Conservation (phyloP, 306 rosid genomes). For the Cyamopsis tetragonoloba region DNA sequence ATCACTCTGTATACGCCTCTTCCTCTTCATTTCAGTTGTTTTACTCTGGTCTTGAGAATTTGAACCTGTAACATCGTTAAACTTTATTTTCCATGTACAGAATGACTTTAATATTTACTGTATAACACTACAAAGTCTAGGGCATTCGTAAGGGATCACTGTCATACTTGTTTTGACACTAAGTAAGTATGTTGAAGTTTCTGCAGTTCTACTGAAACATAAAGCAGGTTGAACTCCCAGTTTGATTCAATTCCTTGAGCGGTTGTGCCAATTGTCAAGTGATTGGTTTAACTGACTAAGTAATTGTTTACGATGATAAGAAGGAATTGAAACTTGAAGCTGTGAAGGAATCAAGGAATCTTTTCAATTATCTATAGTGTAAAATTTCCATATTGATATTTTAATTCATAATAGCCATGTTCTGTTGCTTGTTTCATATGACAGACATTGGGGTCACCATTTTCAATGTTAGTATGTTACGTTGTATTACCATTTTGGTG, state of each 20-base stretch:
- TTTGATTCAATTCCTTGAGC: background rate
- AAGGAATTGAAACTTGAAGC: background rate
- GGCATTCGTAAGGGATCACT: background rate
- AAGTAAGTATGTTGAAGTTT: slow-evolving; percentile 4
- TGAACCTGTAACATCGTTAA: background rate
- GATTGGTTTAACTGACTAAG: background rate
- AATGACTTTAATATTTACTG: background rate
- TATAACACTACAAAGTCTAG: background rate
- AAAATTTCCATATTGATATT: background rate
- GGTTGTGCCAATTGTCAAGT: background rate
- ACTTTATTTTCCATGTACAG: background rate
- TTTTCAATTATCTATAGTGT: background rate
- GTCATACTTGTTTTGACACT: background rate
- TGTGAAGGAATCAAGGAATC: background rate
- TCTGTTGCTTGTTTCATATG: slow-evolving; percentile 2
- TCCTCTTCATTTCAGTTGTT: background rate
- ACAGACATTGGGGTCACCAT: background rate
- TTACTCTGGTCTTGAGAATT: background rate
- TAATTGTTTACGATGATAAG: background rate
- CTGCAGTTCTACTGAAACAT: background rate
- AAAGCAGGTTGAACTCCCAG: slow-evolving; percentile 1
- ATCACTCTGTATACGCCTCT: background rate
- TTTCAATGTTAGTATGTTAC: background rate
- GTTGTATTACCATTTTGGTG: background rate
- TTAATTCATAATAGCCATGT: slow-evolving; percentile 1